A percentile compares a stretch with the other conserved stretches of the same genome.
Conservation (phyloP, 2,329 filamentous ascomycete genomes). For the Ceratocystis ficicola region DNA sequence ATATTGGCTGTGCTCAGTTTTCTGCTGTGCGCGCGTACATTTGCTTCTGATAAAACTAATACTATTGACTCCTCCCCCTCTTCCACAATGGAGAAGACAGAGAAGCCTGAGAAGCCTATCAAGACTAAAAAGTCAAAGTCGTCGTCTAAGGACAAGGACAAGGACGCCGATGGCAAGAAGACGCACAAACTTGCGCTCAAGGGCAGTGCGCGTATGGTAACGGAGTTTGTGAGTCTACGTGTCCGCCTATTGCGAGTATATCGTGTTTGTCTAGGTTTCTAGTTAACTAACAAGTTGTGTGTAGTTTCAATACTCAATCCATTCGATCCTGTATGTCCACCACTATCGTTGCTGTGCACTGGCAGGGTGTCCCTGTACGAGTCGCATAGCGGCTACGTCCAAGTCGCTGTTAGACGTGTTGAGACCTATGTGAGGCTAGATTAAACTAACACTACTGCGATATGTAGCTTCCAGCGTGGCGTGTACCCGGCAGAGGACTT, state of each 20-base stretch:
- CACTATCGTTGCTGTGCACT: neutral
- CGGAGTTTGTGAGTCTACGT: slow-evolving; percentile 77
- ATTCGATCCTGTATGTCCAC: slow-evolving; percentile 69
- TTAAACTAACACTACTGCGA: neutral
- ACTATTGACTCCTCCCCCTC: neutral
- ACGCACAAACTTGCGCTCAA: slow-evolving; percentile 89
- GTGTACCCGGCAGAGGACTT: slow-evolving; percentile 94
- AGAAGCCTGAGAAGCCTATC: slow-evolving; percentile 19
- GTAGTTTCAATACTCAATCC: slow-evolving; percentile 94
- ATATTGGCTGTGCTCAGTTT: neutral
- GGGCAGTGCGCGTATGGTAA: slow-evolving; percentile 72
- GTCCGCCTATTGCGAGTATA: slow-evolving; percentile 27
- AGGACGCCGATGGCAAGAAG: slow-evolving; percentile 63
- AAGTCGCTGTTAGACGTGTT: neutral
- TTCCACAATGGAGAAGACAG: neutral
- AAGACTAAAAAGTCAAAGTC: slow-evolving; percentile 18
- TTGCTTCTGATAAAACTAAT: neutral
- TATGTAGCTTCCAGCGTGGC: slow-evolving; percentile 63
- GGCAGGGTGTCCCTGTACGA: neutral
- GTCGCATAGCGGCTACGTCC: neutral
- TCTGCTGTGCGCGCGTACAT: no score
- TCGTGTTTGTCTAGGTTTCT: neutral
- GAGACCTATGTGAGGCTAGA: neutral
- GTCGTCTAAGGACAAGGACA: slow-evolving; percentile 23
- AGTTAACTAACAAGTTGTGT: no score